These are phyloP conservation scores for Cadophora gregata DNA, from an alignment of 2,329 filamentous ascomycete species.

Conservation along the genomic window DNA sequence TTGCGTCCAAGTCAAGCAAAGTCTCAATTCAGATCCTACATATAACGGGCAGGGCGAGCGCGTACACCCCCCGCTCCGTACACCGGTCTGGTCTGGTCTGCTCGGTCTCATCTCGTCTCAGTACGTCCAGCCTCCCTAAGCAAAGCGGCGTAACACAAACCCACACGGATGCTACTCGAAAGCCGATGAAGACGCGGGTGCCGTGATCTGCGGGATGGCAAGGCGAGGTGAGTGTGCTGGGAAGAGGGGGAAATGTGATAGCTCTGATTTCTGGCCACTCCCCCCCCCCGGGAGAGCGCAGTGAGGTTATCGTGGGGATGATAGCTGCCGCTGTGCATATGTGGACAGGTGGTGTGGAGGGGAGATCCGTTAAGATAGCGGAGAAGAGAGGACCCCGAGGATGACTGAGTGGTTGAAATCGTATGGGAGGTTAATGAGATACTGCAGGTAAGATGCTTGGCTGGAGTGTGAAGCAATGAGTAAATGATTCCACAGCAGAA, in stretches of 20 bases:
- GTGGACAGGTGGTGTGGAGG: neutral
- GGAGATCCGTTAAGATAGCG: neutral
- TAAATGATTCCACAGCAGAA: neutral
- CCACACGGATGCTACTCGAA: neutral
- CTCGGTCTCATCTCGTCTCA: neutral
- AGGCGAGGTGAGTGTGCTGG: neutral
- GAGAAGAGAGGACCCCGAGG: neutral
- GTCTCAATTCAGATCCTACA: neutral
- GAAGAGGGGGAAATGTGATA: constrained; percentile 7
- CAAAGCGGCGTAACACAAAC: neutral
- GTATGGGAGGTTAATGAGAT: neutral
- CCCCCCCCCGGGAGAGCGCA: neutral
- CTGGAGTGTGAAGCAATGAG: neutral
- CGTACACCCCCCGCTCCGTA: neutral
- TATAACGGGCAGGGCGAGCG: neutral
- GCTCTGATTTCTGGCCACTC: neutral
- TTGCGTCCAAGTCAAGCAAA: neutral
- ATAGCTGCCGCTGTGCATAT: neutral
- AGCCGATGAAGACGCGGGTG: neutral
- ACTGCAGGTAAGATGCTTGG: neutral
- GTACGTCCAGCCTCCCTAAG: neutral
- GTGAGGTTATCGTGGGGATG: neutral
- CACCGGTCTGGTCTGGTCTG: neutral
- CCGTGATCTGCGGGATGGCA: neutral
- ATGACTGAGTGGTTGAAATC: neutral